Percentiles rank a stretch among this genome's conserved stretches.
Conservation (phyloP, 176 grass and related monocot genomes). For the maize (Zea mays) region Zm-B73-REFERENCE-NAM-5.0 NC_050100.1:139124501-139125000, state of each 20-base stretch:
- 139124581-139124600: constrained; percentile 42
- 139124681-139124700: constrained; percentile 41
- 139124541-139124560: constrained; percentile 45
- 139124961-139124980: no score
- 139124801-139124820: no score
- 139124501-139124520: constrained; percentile 8
- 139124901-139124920: no score
- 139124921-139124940: no score
- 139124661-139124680: constrained; percentile 50
- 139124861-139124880: no score
- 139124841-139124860: no score
- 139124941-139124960: no score
- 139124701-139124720: neutral
- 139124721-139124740: constrained; percentile 25
- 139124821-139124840: no score
- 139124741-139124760: constrained; percentile 53
- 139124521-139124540: constrained; percentile 51
- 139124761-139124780: constrained; percentile 52
- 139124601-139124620: constrained; percentile 27
- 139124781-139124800: constrained; percentile 25
- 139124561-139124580: constrained; percentile 33
- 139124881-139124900: no score
- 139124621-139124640: constrained; percentile 38
- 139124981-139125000: no score
- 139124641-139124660: constrained; percentile 47